These are phyloP conservation scores for Gelatoporia subvermispora DNA, from an alignment of 768 basidiomycete species.

Conservation along the genomic window DNA sequence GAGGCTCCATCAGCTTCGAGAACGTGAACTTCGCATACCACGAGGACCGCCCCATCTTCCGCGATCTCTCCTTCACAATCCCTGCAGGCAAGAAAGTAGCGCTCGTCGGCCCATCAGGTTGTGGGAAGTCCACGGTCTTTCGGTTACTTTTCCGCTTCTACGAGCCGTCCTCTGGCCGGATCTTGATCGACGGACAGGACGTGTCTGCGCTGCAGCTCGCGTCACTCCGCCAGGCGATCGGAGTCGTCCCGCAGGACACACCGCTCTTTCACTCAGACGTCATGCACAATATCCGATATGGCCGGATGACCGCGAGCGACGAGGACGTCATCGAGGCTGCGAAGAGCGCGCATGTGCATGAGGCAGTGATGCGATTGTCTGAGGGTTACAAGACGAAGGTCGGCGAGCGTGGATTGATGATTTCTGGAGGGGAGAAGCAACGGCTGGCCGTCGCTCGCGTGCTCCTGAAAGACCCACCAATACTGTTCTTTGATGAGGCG, in stretches of 20 bases:
- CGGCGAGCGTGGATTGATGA: conserved; percentile 96
- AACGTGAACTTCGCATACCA: conserved; percentile 92
- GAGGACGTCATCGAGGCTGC: conserved; percentile 78
- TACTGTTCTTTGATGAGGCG: conserved; percentile 97
- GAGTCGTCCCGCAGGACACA: conserved; percentile 97
- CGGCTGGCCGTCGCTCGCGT: conserved; percentile 90
- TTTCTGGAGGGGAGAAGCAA: conserved; percentile 98
- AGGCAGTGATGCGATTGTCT: conserved; percentile 73
- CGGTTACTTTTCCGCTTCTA: conserved; percentile 90
- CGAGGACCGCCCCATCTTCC: conserved; percentile 89
- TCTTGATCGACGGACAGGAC: conserved; percentile 85
- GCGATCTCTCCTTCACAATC: conserved; percentile 79
- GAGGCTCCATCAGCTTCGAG: conserved; percentile 89
- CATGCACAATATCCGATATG: conserved; percentile 94
- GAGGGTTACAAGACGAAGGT: conserved; percentile 89
- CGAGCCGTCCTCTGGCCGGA: conserved; percentile 74
- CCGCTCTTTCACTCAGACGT: conserved; percentile 96
- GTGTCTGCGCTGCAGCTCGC: conserved; percentile 67
- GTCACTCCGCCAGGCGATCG: conserved; percentile 70
- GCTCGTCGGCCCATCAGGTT: conserved; percentile 94
- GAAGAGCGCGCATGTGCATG: conserved; percentile 81
- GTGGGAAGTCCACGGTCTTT: conserved; percentile 96
- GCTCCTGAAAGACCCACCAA: conserved; percentile 89
- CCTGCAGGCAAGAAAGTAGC: conserved; percentile 97
- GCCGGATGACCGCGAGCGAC: conserved; percentile 79